phyloP scores from a whole-genome alignment of 805 yeast species.

The Suhomyces sp. region DNA sequence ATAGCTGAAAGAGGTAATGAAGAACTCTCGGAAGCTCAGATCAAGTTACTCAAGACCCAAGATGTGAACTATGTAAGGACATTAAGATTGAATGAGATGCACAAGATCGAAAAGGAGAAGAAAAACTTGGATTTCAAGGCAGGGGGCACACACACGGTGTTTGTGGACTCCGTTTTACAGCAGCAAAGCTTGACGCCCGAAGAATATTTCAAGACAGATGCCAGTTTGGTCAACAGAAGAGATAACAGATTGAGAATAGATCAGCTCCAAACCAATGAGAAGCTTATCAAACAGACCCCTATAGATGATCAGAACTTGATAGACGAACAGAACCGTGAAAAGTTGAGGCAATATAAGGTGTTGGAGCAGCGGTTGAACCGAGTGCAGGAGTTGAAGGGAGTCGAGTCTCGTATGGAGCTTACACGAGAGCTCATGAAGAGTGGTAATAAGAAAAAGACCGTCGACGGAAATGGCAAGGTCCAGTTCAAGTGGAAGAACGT shows the following conservation, averaged over 20 bases:
- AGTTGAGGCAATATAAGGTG: slow-evolving; percentile 56
- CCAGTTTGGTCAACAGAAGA: slow-evolving; percentile 53
- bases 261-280: slow-evolving; percentile 50
- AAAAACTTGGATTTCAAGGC: slow-evolving; percentile 49
- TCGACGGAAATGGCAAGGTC: slow-evolving; percentile 62
- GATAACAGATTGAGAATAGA: slow-evolving; percentile 68
- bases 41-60: slow-evolving; percentile 81
- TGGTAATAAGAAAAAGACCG: slow-evolving; percentile 78
- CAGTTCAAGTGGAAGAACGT: slow-evolving; percentile 83
- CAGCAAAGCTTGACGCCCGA: slow-evolving; percentile 62
- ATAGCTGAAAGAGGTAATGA: slow-evolving; percentile 64
- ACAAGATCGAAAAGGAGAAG: slow-evolving; percentile 58
- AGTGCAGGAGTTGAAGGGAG: slow-evolving; percentile 60
- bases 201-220: slow-evolving; percentile 67
- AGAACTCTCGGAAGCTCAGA: slow-evolving; percentile 66
- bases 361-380: slow-evolving; percentile 68
- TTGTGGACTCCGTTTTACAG: slow-evolving; percentile 63
- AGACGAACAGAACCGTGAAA: slow-evolving; percentile 47
- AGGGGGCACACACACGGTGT: slow-evolving; percentile 79
- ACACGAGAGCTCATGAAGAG: slow-evolving; percentile 88
- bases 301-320: slow-evolving; percentile 24
- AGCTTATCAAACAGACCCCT: slow-evolving; percentile 26
- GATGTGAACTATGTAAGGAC: slow-evolving; percentile 85
- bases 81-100: slow-evolving; percentile 63
- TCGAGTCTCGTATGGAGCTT: slow-evolving; percentile 68